These are phyloP conservation scores for Melanopsichium pennsylvanicum DNA, from an alignment of 1,284 basidiomycete genomes.

Conservation along the genomic window DNA sequence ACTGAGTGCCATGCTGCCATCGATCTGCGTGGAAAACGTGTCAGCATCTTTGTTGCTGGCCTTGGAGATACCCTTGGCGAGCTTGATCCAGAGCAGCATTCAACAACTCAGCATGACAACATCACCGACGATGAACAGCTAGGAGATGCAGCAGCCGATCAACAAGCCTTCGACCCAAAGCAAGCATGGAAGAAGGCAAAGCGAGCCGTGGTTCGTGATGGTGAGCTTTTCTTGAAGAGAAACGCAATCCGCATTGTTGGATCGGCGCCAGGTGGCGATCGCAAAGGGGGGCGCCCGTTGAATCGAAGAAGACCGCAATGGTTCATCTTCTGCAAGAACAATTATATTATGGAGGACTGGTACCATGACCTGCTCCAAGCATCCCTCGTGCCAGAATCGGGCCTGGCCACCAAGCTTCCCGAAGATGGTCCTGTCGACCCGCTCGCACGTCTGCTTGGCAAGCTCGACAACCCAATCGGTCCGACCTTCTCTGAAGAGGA, in stretches of 20 bases:
- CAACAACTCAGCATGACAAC: constrained; percentile 1
- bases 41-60: constrained; percentile 57
- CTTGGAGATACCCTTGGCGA: constrained; percentile 59
- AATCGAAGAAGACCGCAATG: constrained; percentile 46
- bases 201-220: constrained; percentile 48
- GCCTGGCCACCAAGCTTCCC: constrained; percentile 7
- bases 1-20: constrained; percentile 63
- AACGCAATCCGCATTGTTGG: constrained; percentile 62
- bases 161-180: constrained; percentile 9
- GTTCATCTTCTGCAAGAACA: constrained; percentile 63
- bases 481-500: constrained; percentile 77
- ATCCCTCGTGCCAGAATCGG: constrained; percentile 69
- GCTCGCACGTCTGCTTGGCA: constrained; percentile 15
- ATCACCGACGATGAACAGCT: constrained; percentile 15
- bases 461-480: constrained; percentile 66
- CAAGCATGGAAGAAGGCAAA: constrained; percentile 35
- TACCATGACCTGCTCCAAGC: constrained; percentile 84
- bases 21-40: constrained; percentile 58
- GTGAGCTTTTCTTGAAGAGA: constrained; percentile 62
- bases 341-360: constrained; percentile 78
- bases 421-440: constrained; percentile 16
- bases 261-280: constrained; percentile 11
- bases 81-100: constrained; percentile 23
- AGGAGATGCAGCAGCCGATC: constrained; percentile 14
- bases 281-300: constrained; percentile 1